Percentiles rank a stretch among this genome's conserved stretches.
Conservation (phyloP, 75 land plant species). For the Cryptomeria japonica region DNA sequence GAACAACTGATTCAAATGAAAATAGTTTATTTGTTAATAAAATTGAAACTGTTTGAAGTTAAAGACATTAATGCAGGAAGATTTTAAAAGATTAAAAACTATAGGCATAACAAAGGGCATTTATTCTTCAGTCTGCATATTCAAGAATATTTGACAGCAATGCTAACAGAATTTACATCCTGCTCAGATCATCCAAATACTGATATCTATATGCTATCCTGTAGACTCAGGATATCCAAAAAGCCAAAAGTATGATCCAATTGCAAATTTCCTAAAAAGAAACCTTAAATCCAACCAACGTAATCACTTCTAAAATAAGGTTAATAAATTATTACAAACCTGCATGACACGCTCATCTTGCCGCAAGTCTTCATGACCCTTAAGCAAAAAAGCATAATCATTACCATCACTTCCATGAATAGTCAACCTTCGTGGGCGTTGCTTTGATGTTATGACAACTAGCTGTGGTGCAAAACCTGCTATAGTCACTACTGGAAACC, state of each 20-base stretch:
- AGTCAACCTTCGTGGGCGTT: slow-evolving; percentile 91
- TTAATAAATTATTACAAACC: slow-evolving; percentile 37
- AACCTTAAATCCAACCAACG: background rate
- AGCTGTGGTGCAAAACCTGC: slow-evolving; percentile 91
- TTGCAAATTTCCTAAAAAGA: background rate
- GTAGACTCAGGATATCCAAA: background rate
- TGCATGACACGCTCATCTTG: slow-evolving; percentile 99
- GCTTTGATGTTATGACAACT: slow-evolving; percentile 91
- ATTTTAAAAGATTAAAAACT: background rate
- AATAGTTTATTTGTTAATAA: background rate
- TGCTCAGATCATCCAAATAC: background rate
- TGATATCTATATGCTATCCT: background rate
- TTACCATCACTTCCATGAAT: slow-evolving; percentile 97
- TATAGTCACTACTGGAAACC: slow-evolving; percentile 78
- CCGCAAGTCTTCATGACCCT: slow-evolving; percentile 97
- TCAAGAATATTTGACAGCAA: background rate
- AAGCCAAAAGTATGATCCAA: background rate
- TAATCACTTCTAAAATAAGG: background rate
- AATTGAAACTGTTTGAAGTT: background rate
- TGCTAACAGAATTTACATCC: background rate
- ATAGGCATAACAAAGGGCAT: background rate
- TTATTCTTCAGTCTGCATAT: background rate
- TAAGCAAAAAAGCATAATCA: slow-evolving; percentile 90
- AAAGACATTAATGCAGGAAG: background rate
- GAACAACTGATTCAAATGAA: slow-evolving; percentile 63